Evolutionary conservation across 2,329 filamentous ascomycete species (phyloP), one percentile per base, ranked within the genome.

Genomic region (Fusarium acutatum): DNA sequence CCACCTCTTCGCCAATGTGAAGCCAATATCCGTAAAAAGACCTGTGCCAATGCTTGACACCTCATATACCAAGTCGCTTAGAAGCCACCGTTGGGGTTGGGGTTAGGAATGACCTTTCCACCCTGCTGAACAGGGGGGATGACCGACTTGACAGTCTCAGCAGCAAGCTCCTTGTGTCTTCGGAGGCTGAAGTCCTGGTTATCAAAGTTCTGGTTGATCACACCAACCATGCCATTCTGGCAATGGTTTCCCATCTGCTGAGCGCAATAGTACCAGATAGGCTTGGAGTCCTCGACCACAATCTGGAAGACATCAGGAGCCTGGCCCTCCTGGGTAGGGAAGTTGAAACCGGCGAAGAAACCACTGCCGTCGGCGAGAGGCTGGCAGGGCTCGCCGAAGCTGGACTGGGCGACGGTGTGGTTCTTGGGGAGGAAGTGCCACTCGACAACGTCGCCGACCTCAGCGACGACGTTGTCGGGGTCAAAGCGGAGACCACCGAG

Each of bases 381-480:
- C 63, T 78, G 20, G 80, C 86, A 87, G 28, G 84, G 84, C 49
- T 81, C 72, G 59, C 69, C 81, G 68, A 86, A 86, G 76, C 77
- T 81, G 41, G 83, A 84, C 77, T 85, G 80, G 4, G 75, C 82
- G 46, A 89, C 81, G 24, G 84, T 84, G 83, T 89, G 88, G 80
- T 86, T 88, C 65, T 73, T 77, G 14, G 87, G 84, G 70, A 84
- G 85, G 82, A 86, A 90, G 76, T 87, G 85, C 82, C 86, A 90
- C 81, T 89, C 87, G 64, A 90, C 78, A 8, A 86, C 71, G 67
- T 88, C 86, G 66, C 87, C 88, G 13, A 84, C 64, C 17, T 81
- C 78, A 24, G 88, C 88, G 6, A 83, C 83, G 44, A 88, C 80
- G 71, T 83, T 85, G 69, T 85, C 81, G 3, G 88, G 88, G 54